Conservation (phyloP, 2,329 filamentous ascomycete genomes). For the Aspergillus sergii region DNA sequence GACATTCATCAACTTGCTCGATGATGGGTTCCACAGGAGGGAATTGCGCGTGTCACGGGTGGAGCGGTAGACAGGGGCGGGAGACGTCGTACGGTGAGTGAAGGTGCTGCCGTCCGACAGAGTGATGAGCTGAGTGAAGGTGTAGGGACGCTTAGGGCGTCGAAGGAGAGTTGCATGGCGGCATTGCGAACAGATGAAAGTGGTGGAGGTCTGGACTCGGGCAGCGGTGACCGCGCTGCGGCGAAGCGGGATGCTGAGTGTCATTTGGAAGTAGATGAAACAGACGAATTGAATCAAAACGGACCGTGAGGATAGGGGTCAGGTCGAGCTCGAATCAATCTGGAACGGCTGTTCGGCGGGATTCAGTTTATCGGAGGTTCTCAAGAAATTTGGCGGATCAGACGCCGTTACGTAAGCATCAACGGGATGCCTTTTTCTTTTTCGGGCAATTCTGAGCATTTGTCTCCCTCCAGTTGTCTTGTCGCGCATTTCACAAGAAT, state of each 20-base stretch:
- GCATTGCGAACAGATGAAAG: slow-evolving; percentile 60
- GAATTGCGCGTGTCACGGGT: slow-evolving; percentile 89
- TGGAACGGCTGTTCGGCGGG: slow-evolving; percentile 21
- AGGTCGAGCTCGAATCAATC: slow-evolving; percentile 11
- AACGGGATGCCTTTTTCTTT: slow-evolving; percentile 4
- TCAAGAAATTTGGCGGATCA: slow-evolving; percentile 33
- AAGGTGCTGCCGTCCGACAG: slow-evolving; percentile 88
- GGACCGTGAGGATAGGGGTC: neutral
- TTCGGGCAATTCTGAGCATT: neutral
- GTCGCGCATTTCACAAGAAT: neutral
- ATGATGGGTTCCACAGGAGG: slow-evolving; percentile 85
- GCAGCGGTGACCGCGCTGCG: slow-evolving; percentile 34
- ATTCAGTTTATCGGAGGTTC: slow-evolving; percentile 1
- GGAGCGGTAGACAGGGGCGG: slow-evolving; percentile 59
- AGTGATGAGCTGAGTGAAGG: slow-evolving; percentile 94
- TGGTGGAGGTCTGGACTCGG: slow-evolving; percentile 31
- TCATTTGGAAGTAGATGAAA: slow-evolving; percentile 27
- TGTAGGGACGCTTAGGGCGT: slow-evolving; percentile 90
- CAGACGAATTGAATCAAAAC: neutral
- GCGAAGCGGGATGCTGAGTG: slow-evolving; percentile 40
- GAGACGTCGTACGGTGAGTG: slow-evolving; percentile 54
- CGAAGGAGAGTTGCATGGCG: slow-evolving; percentile 82
- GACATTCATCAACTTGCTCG: slow-evolving; percentile 78
- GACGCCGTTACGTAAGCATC: slow-evolving; percentile 36
- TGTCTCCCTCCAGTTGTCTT: neutral